Conservation (phyloP, 139 green algal species). For the Trebouxia sp. region DNA sequence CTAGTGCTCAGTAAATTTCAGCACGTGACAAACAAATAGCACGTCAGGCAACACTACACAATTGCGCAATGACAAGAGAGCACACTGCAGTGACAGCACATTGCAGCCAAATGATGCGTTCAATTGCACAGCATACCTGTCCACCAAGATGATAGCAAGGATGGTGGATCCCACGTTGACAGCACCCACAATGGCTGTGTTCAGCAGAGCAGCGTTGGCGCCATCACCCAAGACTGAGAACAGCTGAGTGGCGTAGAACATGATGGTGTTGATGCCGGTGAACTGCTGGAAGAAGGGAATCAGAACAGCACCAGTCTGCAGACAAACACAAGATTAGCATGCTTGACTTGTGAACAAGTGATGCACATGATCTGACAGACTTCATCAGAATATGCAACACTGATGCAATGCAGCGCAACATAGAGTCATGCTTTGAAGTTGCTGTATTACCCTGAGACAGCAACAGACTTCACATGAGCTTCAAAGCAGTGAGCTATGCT, state of each 20-base stretch:
- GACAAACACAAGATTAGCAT: no score
- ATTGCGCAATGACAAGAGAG: not conserved
- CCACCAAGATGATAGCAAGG: constrained; percentile 39
- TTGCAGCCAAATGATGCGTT: not conserved
- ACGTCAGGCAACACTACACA: not conserved
- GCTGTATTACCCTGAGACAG: no score
- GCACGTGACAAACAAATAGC: not conserved
- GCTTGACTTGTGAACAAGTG: no score
- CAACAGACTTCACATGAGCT: no score
- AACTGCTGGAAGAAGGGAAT: constrained; percentile 65
- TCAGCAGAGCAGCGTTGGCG: constrained; percentile 44
- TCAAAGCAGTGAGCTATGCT: no score
- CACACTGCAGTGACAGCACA: not conserved
- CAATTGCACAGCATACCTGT: constrained; percentile 29
- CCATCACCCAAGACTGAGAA: constrained; percentile 1
- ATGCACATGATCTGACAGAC: no score
- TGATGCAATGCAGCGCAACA: no score
- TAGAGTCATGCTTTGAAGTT: no score
- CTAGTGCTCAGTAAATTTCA: not conserved
- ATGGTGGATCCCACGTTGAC: constrained; percentile 17
- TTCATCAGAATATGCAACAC: no score
- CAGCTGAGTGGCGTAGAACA: constrained; percentile 25
- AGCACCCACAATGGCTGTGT: constrained; percentile 55
- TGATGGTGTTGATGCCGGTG: constrained; percentile 47
- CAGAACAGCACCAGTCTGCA: constrained; percentile 36